Percentiles rank a stretch among this genome's conserved stretches.
Evolutionary conservation across 768 basidiomycete genomes (phyloP).

Genomic region (Russula abietina): DNA sequence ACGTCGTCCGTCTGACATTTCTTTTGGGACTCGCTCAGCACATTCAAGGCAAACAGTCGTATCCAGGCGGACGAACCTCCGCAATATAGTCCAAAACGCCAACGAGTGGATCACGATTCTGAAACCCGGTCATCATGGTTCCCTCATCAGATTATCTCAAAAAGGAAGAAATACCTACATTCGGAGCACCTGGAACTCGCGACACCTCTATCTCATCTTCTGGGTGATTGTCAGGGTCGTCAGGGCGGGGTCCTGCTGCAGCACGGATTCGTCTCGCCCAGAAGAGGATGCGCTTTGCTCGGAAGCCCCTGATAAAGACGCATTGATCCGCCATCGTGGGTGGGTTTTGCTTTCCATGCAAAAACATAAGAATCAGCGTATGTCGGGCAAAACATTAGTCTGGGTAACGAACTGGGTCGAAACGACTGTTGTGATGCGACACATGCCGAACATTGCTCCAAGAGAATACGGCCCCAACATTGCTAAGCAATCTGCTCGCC

Average conservation of each 20-base stretch:
- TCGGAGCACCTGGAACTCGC: not conserved
- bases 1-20: no score
- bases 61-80: not conserved
- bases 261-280: not conserved
- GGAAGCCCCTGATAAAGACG: no score
- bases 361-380: no score
- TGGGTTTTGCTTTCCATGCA: no score
- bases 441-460: no score
- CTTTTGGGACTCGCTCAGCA: not conserved
- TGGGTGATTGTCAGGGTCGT: not conserved
- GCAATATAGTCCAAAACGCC: constrained; percentile 11
- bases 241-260: constrained; percentile 6
- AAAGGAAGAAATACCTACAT: not conserved
- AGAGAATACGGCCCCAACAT: not conserved
- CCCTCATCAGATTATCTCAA: no score
- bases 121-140: not conserved
- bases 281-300: no score
- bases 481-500: not conserved
- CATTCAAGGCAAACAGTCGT: not conserved
- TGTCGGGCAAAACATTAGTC: no score
- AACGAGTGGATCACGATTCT: constrained; percentile 11
- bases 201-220: not conserved
- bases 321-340: no score
- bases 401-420: no score
- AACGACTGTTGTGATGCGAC: no score